Base-by-base conservation (phyloP, 2,329 filamentous ascomycete species). In the Cladosporium velox region DNA sequence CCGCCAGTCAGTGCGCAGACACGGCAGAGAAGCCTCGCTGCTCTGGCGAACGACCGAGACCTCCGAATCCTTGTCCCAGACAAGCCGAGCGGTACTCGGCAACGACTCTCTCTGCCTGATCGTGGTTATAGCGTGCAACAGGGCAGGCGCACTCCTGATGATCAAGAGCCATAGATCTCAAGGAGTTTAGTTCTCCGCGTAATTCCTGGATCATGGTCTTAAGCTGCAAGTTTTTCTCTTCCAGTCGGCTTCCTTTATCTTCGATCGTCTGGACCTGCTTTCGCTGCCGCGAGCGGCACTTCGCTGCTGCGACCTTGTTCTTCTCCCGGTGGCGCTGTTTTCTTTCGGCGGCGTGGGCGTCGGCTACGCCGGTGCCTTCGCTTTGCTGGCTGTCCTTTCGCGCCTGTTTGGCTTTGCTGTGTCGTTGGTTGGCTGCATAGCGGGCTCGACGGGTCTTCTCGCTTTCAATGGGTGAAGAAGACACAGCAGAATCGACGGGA, bases 281-380 rank as follows among this genome's bases (percentile, higher is more conserved):
- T 11, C 55, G 38, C 24, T 65, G 52, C 5, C 55, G 38, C 8
- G 35, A 38, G 28, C 63, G 38, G 26, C 63, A 65, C 24, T 65
- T 65, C 0, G 63, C 63, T 2, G 63, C 63, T 5, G 63, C 63
- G 28, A 65, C 28, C 34, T 59, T 58, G 32, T 65, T 65, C 41
- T 65, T 65, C 34, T 65, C 63, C 14, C 63, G 63, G 28, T 51
- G 57, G 2, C 34, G 28, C 18, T 41, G 28, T 41, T 59, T 58
- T 10, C 28, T 59, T 28, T 18, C 26, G 12, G 24, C 15, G 8
- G 26, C n/a, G 4, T 12, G 28, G 5, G 21, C 8, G 21, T 58
- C 51, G 6, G 28, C 34, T 18, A 4, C 35, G 12, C n/a, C 24
- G 6, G 24, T 28, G 4, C 15, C 34, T 2, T 44, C 47, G 47